phyloP scores from a whole-genome alignment of 768 basidiomycete genomes.

The Trametes meyenii region DNA sequence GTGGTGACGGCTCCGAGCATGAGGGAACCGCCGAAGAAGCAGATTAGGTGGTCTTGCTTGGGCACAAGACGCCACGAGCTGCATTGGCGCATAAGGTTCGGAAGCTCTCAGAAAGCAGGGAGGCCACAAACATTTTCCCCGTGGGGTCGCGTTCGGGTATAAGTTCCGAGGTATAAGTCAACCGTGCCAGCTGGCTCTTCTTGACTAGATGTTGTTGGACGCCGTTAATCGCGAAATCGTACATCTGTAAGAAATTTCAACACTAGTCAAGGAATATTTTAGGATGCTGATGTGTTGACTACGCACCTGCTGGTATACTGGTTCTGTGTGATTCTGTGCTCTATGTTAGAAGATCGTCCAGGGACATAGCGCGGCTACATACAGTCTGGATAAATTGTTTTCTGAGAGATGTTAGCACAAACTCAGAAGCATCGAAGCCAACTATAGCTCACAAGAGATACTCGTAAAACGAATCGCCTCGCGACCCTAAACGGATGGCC shows the following conservation, averaged over 20 bases:
- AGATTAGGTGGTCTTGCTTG: constrained; percentile 96
- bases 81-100: not conserved
- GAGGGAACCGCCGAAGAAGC: constrained; percentile 91
- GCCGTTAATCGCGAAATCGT: constrained; percentile 81
- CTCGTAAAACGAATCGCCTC: constrained; percentile 95
- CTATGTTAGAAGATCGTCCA: constrained; percentile 4
- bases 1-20: constrained; percentile 84
- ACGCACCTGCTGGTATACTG: constrained; percentile 73
- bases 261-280: not conserved
- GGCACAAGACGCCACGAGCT: constrained; percentile 77
- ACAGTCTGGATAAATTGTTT: constrained; percentile 88
- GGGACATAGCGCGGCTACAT: constrained; percentile 21
- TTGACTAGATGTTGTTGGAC: constrained; percentile 77
- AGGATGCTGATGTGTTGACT: not conserved
- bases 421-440: constrained; percentile 1
- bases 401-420: constrained; percentile 27
- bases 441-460: constrained; percentile 66
- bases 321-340: constrained; percentile 68
- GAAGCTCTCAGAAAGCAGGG: not conserved
- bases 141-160: constrained; percentile 51
- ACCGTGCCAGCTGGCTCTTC: constrained; percentile 55
- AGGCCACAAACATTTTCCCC: constrained; percentile 39
- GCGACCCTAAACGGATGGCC: constrained; percentile 85
- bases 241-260: constrained; percentile 66
- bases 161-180: constrained; percentile 85